These are phyloP conservation scores for Melanomma pulvis-pyrius DNA, from an alignment of 495 filamentous ascomycete genomes.

Conservation along the genomic window DNA sequence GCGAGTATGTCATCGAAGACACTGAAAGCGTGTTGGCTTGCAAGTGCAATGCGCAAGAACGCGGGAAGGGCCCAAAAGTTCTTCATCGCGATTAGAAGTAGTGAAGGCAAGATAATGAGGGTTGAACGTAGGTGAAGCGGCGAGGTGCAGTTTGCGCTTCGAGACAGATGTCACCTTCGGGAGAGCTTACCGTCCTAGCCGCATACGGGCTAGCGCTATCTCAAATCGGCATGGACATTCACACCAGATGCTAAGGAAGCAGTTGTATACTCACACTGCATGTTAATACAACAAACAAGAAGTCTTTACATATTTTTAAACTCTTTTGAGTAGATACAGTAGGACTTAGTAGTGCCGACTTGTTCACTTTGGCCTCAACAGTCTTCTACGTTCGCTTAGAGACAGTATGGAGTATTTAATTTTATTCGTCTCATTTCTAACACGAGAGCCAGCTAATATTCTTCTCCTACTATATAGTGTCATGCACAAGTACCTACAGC, in stretches of 20 bases:
- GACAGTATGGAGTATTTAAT: too few relatives aligned
- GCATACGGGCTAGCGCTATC: background rate
- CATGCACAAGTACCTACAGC: too few relatives aligned
- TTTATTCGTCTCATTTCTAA: too few relatives aligned
- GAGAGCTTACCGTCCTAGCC: background rate
- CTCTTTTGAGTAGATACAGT: too few relatives aligned
- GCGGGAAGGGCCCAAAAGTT: conserved; percentile 48
- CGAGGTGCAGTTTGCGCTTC: background rate
- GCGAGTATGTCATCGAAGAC: conserved; percentile 91
- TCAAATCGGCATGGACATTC: background rate
- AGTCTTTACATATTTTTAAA: too few relatives aligned
- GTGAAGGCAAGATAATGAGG: background rate
- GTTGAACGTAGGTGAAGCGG: background rate
- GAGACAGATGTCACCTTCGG: conserved; percentile 32
- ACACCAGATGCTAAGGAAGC: background rate
- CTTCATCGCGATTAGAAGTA: conserved; percentile 37
- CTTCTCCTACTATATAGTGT: background rate
- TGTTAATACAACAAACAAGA: too few relatives aligned
- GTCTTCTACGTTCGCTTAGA: too few relatives aligned
- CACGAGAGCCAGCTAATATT: background rate
- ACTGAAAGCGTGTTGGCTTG: conserved; percentile 66
- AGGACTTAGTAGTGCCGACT: too few relatives aligned
- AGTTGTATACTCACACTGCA: background rate
- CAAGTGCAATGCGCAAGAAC: conserved; percentile 50
- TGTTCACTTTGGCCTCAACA: too few relatives aligned